Conservation (phyloP, 208 protist species). For the Trypanosoma theileri region DNA sequence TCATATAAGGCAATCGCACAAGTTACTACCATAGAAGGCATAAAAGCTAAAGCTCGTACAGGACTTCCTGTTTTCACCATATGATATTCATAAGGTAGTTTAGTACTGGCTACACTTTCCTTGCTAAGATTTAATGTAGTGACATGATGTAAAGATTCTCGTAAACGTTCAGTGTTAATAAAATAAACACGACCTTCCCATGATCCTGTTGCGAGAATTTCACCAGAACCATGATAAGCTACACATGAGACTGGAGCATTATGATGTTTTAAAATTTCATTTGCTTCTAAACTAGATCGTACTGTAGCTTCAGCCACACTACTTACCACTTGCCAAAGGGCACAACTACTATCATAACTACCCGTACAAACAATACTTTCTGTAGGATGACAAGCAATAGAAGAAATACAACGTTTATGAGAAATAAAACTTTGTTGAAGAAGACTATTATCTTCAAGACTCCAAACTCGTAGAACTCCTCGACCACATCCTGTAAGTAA, state of each 20-base stretch:
- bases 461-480: slow-evolving; percentile 88
- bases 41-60: slow-evolving; percentile 60
- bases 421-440: slow-evolving; percentile 42
- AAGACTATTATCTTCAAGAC: slow-evolving; percentile 59
- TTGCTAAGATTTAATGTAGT: not conserved
- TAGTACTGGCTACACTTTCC: not conserved
- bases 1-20: slow-evolving; percentile 69
- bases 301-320: slow-evolving; percentile 5
- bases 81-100: slow-evolving; percentile 2
- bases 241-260: slow-evolving; percentile 52
- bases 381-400: slow-evolving; percentile 55
- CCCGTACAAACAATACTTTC: slow-evolving; percentile 55
- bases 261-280: slow-evolving; percentile 63
- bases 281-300: slow-evolving; percentile 30
- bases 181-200: slow-evolving; percentile 70
- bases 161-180: slow-evolving; percentile 35
- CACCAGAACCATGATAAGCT: slow-evolving; percentile 64
- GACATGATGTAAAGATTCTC: not conserved
- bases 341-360: slow-evolving; percentile 57
- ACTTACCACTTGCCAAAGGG: slow-evolving; percentile 57
- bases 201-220: slow-evolving; percentile 68
- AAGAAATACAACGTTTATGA: slow-evolving; percentile 62
- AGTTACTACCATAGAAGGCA: slow-evolving; percentile 66
- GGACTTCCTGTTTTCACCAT: slow-evolving; percentile 24
- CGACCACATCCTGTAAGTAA: slow-evolving; percentile 90